A percentile compares a stretch with the other conserved stretches of the same genome.
Evolutionary conservation across 1,284 basidiomycete genomes (phyloP).

Genomic region (Cutaneotrichosporon cyanovorans): DNA sequence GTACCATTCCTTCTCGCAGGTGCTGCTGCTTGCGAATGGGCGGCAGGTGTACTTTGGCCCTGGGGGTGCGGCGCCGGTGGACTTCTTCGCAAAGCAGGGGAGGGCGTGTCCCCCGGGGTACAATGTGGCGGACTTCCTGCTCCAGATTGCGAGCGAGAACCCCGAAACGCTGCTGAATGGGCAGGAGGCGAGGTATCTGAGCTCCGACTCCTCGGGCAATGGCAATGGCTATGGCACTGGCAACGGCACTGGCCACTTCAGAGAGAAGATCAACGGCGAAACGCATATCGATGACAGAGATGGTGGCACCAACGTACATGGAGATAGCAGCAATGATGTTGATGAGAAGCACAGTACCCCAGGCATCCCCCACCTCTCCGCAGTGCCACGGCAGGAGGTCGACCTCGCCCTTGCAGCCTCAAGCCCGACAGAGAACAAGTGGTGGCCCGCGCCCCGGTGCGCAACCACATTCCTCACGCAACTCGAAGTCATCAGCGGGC

Average conservation of each 20-base stretch:
- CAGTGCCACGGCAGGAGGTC: conserved; percentile 1
- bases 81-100: conserved; percentile 55
- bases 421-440: background rate
- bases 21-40: conserved; percentile 69
- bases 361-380: too few relatives aligned
- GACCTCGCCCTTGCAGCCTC: conserved; percentile 11
- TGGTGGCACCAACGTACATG: too few relatives aligned
- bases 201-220: too few relatives aligned
- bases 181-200: too few relatives aligned
- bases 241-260: background rate
- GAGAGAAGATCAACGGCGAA: background rate
- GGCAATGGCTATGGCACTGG: background rate
- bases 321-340: too few relatives aligned
- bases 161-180: conserved; percentile 45
- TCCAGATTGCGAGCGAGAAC: conserved; percentile 68
- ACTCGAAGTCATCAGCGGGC: conserved; percentile 63
- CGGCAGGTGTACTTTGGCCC: conserved; percentile 71
- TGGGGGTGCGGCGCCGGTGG: conserved; percentile 59
- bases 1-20: conserved; percentile 73
- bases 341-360: too few relatives aligned
- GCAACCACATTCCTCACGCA: conserved; percentile 74
- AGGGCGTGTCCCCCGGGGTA: conserved; percentile 59
- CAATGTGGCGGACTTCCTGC: conserved; percentile 80
- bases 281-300: too few relatives aligned
- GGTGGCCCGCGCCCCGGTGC: conserved; percentile 17